Evolutionary conservation across 768 basidiomycete species (phyloP).

Genomic region (Lanmaoa pseudosensibilis): DNA sequence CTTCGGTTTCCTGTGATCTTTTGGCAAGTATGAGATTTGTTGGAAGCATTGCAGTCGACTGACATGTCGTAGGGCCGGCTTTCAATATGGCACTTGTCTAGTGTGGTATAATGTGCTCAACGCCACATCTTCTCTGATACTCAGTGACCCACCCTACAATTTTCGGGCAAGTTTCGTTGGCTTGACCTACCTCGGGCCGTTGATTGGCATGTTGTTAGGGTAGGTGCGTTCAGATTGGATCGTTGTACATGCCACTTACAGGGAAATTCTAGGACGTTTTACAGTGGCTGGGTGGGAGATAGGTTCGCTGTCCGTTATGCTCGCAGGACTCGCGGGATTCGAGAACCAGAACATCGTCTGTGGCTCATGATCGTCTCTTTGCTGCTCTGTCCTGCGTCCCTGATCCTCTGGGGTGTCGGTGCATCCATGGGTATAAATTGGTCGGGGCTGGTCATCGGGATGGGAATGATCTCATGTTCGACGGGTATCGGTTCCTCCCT

Average conservation of each 20-base stretch:
- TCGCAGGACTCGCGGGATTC: constrained; percentile 13
- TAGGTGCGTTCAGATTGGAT: not conserved
- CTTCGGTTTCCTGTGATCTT: constrained; percentile 24
- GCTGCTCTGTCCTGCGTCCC: constrained; percentile 17
- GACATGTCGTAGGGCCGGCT: constrained; percentile 15
- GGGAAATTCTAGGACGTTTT: constrained; percentile 9
- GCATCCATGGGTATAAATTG: constrained; percentile 18
- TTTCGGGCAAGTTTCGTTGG: constrained; percentile 25
- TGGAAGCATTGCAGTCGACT: not conserved
- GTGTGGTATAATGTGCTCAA: constrained; percentile 28
- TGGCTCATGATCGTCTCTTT: constrained; percentile 26
- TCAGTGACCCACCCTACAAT: constrained; percentile 22
- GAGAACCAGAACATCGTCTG: constrained; percentile 25
- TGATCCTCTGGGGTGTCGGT: constrained; percentile 23
- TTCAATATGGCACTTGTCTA: constrained; percentile 22
- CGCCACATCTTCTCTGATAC: constrained; percentile 21
- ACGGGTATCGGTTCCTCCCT: constrained; percentile 21
- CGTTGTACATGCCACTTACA: not conserved
- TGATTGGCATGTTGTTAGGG: constrained; percentile 23
- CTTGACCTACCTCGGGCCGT: constrained; percentile 20
- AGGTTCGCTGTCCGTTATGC: constrained; percentile 22
- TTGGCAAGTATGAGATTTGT: constrained; percentile 3
- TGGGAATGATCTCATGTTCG: constrained; percentile 24
- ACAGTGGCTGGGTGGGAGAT: constrained; percentile 23
- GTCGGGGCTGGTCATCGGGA: constrained; percentile 18